Percentiles rank a stretch among this genome's conserved stretches.
phyloP scores from a whole-genome alignment of 345 rosid species.

The Clarkia xantiana region DNA sequence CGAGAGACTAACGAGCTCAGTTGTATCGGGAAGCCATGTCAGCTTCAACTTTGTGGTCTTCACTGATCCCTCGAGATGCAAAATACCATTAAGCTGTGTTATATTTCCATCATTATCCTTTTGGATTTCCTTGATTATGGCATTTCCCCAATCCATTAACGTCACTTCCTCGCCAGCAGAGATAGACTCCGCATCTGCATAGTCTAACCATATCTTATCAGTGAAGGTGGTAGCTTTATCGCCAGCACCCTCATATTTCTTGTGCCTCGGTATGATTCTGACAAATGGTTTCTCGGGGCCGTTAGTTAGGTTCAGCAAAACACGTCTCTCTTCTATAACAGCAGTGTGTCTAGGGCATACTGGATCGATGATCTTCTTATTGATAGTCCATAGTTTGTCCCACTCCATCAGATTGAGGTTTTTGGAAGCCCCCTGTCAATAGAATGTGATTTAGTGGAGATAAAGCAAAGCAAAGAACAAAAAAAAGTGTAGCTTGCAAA shows the following conservation, averaged over 20 bases:
- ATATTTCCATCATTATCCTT: slow-evolving; percentile 51
- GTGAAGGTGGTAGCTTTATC: slow-evolving; percentile 77
- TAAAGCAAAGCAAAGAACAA: neutral
- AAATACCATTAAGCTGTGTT: slow-evolving; percentile 37
- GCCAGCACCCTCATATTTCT: slow-evolving; percentile 88
- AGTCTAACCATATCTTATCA: slow-evolving; percentile 66
- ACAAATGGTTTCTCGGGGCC: slow-evolving; percentile 67
- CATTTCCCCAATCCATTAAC: slow-evolving; percentile 92
- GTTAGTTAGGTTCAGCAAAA: slow-evolving; percentile 40
- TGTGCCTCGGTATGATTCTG: slow-evolving; percentile 68
- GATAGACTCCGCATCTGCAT: slow-evolving; percentile 55
- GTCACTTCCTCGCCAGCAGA: slow-evolving; percentile 72
- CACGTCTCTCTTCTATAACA: slow-evolving; percentile 48
- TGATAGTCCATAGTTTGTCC: slow-evolving; percentile 97
- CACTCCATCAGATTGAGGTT: slow-evolving; percentile 95
- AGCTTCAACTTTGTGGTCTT: slow-evolving; percentile 81
- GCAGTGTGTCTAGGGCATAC: slow-evolving; percentile 96
- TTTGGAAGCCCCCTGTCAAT: slow-evolving; percentile 77
- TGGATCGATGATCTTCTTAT: slow-evolving; percentile 84
- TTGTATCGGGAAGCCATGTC: slow-evolving; percentile 65
- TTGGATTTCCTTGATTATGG: slow-evolving; percentile 49
- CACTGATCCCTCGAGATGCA: slow-evolving; percentile 79
- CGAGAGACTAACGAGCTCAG: slow-evolving; percentile 43
- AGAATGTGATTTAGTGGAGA: neutral
- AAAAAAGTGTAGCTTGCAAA: no score